Evolutionary conservation across 805 yeast species (phyloP).

Genomic region (Yarrowia divulgata): DNA sequence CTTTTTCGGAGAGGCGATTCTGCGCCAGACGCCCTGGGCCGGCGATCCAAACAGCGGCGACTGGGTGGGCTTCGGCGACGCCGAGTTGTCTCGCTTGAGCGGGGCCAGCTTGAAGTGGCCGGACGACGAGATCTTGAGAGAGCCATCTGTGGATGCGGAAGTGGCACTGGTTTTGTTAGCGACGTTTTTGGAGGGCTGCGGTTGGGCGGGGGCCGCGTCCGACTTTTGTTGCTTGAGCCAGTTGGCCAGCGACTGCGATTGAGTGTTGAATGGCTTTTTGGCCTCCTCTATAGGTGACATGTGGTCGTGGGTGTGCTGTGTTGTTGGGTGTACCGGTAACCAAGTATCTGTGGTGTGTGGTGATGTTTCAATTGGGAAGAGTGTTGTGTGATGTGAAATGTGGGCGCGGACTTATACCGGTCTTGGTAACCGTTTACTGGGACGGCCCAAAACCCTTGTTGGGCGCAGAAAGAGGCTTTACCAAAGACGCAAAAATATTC

Average conservation of each 20-base stretch:
- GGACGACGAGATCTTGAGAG: slow-evolving; percentile 34
- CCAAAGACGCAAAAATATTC: background rate
- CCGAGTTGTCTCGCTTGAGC: slow-evolving; percentile 31
- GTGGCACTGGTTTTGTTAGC: slow-evolving; percentile 9
- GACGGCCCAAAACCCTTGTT: background rate
- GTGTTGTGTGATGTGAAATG: background rate
- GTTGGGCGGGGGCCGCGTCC: slow-evolving; percentile 6
- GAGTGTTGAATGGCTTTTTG: slow-evolving; percentile 35
- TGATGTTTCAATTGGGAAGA: slow-evolving; percentile 8
- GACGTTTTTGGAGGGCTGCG: slow-evolving; percentile 6
- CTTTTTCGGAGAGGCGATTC: slow-evolving; percentile 29
- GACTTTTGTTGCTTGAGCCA: slow-evolving; percentile 39
- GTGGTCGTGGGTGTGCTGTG: slow-evolving; percentile 14
- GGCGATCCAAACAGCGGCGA: slow-evolving; percentile 25
- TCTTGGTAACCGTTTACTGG: slow-evolving; percentile 5
- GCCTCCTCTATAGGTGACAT: slow-evolving; percentile 38
- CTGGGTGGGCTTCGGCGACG: slow-evolving; percentile 36
- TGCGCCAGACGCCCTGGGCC: slow-evolving; percentile 28
- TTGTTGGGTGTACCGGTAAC: background rate
- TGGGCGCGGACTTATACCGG: slow-evolving; percentile 18
- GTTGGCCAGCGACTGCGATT: slow-evolving; percentile 37
- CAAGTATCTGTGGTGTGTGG: background rate
- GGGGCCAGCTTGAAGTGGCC: slow-evolving; percentile 40
- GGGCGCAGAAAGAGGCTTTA: background rate
- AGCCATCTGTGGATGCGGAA: slow-evolving; percentile 18